Conservation (phyloP, 2,329 filamentous ascomycete species). For the Hypocrella siamensis region DNA sequence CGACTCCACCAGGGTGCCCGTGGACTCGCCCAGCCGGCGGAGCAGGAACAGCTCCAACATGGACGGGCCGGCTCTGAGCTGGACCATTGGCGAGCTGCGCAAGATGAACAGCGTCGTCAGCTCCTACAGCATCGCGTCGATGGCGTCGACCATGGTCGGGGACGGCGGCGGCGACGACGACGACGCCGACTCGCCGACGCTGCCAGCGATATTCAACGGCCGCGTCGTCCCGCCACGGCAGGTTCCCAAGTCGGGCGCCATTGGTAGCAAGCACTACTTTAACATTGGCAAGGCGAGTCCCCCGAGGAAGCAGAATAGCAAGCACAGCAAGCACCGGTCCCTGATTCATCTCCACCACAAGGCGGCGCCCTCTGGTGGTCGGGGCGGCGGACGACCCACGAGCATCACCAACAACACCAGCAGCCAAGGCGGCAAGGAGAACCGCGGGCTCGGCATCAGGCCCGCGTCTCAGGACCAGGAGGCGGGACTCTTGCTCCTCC, state of each 20-base stretch:
- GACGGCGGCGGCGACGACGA: conserved; percentile 9
- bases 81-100: conserved; percentile 34
- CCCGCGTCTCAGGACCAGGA: too few relatives aligned
- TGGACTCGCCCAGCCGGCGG: conserved; percentile 9
- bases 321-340: conserved; percentile 7
- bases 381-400: not conserved
- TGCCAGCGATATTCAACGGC: conserved; percentile 22
- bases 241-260: conserved; percentile 14
- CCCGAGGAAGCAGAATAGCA: too few relatives aligned
- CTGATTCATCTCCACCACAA: conserved; percentile 5
- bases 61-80: conserved; percentile 15
- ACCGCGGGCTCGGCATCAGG: conserved; percentile 7
- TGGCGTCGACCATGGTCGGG: conserved; percentile 12
- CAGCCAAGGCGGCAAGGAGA: conserved; percentile 12
- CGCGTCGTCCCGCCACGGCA: conserved; percentile 19
- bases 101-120: conserved; percentile 41
- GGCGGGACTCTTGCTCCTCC: too few relatives aligned
- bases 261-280: conserved; percentile 30
- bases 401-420: not conserved
- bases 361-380: conserved; percentile 3
- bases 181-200: conserved; percentile 20
- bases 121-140: conserved; percentile 24
- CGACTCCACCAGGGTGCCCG: too few relatives aligned
- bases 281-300: conserved; percentile 18
- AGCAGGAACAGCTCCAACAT: conserved; percentile 6